Evolutionary conservation across 1,284 basidiomycete species (phyloP), one percentile per base, ranked within the genome.

Genomic region (Cutaneotrichosporon sp.): DNA sequence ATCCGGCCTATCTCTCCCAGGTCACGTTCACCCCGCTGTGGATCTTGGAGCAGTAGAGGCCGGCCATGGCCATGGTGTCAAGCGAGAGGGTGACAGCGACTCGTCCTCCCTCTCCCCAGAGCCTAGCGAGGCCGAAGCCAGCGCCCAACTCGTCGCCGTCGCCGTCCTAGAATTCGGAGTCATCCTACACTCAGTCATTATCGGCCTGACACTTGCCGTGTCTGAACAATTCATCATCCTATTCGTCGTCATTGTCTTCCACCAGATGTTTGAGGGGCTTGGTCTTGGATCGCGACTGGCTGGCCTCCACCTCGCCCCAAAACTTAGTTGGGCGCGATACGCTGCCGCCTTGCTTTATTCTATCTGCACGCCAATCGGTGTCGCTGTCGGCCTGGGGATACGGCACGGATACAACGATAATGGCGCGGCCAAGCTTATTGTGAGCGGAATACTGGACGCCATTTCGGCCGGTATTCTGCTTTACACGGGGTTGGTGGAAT

Each of bases 121-220:
- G 10, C 70, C 73, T 3, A 63, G 57, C 13, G 38, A 68, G 30
- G 69, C 76, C 42, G 78, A 80, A 60, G 71, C 73, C 13, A 70
- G 84, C 0, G 88, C 91, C 1, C 92, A 97, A 79, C 83, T 97
- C 56, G 84, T 98, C 53, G 94, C 71, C 36, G 77, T 81, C 26
- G 78, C 68, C 18, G 76, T 81, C 1, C 71, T 81, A 34, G 80
- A 87, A 77, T 96, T 98, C 73, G 97, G 96, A 72, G 91, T 98
- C 56, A 81, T 95, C 14, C 83, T 99, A 66, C 94, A 97, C 76
- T 72, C 70, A 65, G 90, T 97, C 50, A 86, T 99, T 69, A 93
- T 99, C 71, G 96, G 96, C 1, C 82, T 99, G 30, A 98, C 96
- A 0, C 87, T 99, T 55, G 94, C 93, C 22, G 92, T 96, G 38